Evolutionary conservation across 2,329 filamentous ascomycete species (phyloP), one percentile per base, ranked within the genome.

Genomic region (Kalaharituber pfeilii): DNA sequence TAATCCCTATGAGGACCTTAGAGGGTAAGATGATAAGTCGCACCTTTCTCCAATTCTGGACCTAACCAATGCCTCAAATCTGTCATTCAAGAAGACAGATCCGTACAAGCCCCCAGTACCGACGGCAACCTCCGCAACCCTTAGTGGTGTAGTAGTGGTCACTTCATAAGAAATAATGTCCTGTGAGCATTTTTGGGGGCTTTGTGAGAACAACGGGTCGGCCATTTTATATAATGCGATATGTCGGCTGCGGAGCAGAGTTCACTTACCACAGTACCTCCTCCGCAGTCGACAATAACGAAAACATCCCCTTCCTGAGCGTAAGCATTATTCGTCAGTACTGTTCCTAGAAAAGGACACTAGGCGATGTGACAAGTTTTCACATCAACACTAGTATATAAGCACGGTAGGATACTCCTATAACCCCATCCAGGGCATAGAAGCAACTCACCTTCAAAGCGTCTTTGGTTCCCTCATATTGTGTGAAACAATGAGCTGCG

Each of bases 91-190:
- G 57, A 88, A 86, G 0, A 54, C 55, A 24, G 57, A 59, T 25
- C 42, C 42, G 22, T 24, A 45, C 13, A 45, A 20, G 42, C 81
- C 83, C n/a, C 84, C 84, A 0, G 82, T 86, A n/a, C 84, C 84
- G 0, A 87, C 81, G 1, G 82, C 84, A 1, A 81, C 85, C 65
- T 88, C 84, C 63, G 87, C 82, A 0, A 88, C 81, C 15, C 77
- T 73, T 20, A 45, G 20, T 88, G 84, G 83, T 54, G 78, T 78
- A 5, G 86, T 67, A 2, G 82, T 83, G 51, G 81, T 81, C 57
- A 89, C 84, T 62, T 84, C 82, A 67, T 88, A 89, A 1, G 84
- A 82, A 58, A 88, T 88, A 36, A 87, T 68, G 42, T 61, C 58
- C 58, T 60, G 27, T 26, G 47, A 9, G 33, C 11, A 36, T 36